Conservation (phyloP, 805 yeast species). For the Metschnikowia continentalis region DNA sequence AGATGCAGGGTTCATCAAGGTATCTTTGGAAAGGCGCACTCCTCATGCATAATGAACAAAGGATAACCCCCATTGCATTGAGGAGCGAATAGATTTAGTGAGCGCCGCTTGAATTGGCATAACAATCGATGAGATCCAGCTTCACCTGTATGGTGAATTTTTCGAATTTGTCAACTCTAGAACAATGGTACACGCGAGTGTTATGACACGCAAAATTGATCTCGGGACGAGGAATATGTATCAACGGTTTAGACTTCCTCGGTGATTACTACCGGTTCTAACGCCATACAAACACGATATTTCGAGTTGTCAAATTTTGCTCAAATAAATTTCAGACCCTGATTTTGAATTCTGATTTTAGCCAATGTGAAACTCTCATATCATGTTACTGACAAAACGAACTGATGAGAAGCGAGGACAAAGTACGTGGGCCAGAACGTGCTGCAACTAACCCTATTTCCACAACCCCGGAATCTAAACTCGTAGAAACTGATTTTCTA, state of each 20-base stretch:
- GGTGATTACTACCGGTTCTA: no score
- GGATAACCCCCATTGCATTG: not conserved
- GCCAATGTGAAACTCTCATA: no score
- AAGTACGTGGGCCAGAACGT: not conserved
- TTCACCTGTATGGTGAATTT: not conserved
- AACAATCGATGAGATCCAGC: not conserved
- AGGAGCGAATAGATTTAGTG: not conserved
- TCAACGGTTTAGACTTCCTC: no score
- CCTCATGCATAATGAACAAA: not conserved
- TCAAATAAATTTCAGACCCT: no score
- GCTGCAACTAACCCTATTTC: not conserved
- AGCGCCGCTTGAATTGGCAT: not conserved
- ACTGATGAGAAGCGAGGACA: not conserved
- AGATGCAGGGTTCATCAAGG: constrained; percentile 3
- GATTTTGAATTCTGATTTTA: no score
- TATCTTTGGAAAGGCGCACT: not conserved
- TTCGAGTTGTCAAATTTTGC: no score
- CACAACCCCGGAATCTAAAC: not conserved
- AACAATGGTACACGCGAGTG: not conserved
- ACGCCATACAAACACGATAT: no score
- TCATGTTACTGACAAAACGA: not conserved
- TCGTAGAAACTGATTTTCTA: not conserved
- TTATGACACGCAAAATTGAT: not conserved
- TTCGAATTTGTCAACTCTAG: not conserved
- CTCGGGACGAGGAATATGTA: not conserved